Evolutionary conservation across 768 basidiomycete genomes (phyloP).

Genomic region (Rhodotorula graminis): DNA sequence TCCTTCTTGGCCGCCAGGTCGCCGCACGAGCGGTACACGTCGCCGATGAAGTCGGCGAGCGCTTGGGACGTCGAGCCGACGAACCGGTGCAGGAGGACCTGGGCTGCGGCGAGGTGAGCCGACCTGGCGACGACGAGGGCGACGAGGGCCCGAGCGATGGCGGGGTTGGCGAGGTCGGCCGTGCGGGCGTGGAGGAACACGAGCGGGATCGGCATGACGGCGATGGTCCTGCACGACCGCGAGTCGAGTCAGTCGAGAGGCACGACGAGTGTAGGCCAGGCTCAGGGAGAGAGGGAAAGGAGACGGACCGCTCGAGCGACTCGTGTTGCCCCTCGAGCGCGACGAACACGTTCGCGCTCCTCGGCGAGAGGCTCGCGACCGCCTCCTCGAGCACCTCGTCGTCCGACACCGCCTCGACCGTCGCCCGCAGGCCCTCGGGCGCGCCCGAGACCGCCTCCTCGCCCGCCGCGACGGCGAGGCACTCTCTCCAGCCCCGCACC

Average conservation of each 20-base stretch:
- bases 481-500: conserved; percentile 11
- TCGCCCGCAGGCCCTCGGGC: neutral
- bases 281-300: neutral
- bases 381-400: neutral
- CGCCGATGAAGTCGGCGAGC: neutral
- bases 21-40: neutral
- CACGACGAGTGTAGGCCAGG: no score
- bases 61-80: neutral
- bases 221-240: neutral
- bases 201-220: conserved; percentile 8
- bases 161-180: neutral
- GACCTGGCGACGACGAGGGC: neutral
- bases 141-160: neutral
- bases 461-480: conserved; percentile 13
- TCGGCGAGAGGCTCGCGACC: neutral
- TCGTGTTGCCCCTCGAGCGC: conserved; percentile 12
- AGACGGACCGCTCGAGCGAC: conserved; percentile 2
- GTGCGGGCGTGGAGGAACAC: conserved; percentile 22
- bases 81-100: conserved; percentile 26
- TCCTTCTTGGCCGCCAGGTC: neutral
- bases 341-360: conserved; percentile 5
- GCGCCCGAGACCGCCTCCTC: neutral
- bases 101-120: neutral
- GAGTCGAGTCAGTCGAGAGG: neutral
- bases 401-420: neutral